These are phyloP conservation scores for Osmanthus fragrans DNA, from an alignment of 257 asterid species.

Conservation along the genomic window DNA sequence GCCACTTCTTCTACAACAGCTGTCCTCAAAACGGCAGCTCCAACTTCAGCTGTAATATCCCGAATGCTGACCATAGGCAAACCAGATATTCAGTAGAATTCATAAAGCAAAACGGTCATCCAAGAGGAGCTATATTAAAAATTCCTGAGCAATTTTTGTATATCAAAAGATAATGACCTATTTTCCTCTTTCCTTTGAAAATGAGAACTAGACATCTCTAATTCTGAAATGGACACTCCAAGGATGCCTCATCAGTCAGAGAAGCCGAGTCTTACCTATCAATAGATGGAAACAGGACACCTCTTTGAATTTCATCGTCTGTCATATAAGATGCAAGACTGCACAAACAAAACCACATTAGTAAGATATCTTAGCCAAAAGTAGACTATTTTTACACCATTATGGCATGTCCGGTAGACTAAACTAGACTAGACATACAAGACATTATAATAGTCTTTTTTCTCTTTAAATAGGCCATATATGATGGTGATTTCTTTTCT, in stretches of 20 bases:
- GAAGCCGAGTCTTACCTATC: slow-evolving; percentile 54
- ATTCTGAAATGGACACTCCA: background rate
- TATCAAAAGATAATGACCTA: background rate
- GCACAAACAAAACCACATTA: slow-evolving; percentile 34
- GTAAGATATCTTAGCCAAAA: slow-evolving; percentile 18
- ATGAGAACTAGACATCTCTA: background rate
- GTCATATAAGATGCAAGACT: slow-evolving; percentile 96
- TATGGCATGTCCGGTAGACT: background rate
- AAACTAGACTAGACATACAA: background rate
- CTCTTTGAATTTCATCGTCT: slow-evolving; percentile 73
- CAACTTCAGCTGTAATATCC: slow-evolving; percentile 91
- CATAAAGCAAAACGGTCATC: background rate
- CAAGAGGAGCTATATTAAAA: background rate
- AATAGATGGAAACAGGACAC: slow-evolving; percentile 83
- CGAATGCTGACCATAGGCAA: slow-evolving; percentile 63
- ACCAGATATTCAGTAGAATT: slow-evolving; percentile 20
- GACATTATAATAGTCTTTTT: background rate
- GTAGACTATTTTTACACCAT: slow-evolving; percentile 2
- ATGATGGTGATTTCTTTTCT: background rate
- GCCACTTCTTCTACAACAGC: slow-evolving; percentile 83
- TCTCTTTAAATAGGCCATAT: background rate
- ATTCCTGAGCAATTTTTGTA: background rate
- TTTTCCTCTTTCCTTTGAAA: background rate
- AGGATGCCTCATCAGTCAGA: background rate
- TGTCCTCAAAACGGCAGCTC: slow-evolving; percentile 83